phyloP scores from a whole-genome alignment of 176 grass and related monocot genomes.

The Thinopyrum elongatum region DNA sequence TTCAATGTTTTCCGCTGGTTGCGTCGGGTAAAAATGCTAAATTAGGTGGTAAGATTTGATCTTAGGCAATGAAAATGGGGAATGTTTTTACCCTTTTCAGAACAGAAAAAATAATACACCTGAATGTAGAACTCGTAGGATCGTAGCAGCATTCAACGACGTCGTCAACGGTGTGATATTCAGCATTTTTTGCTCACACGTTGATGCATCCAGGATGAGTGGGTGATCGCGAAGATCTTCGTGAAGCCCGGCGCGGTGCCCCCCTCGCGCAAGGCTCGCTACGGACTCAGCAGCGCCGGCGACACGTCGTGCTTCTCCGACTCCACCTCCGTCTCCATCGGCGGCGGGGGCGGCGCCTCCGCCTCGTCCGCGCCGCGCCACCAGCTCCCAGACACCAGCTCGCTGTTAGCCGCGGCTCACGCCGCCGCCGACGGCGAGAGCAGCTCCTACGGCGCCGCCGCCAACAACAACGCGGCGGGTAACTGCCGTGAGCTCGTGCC shows the following conservation, averaged over 20 bases:
- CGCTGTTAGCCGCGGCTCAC: constrained; percentile 4
- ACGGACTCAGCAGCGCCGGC: constrained; percentile 21
- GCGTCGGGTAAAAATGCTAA: not conserved
- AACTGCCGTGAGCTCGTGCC: constrained; percentile 87
- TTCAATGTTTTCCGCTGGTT: not conserved
- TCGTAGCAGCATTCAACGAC: not conserved
- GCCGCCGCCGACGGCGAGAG: constrained; percentile 13
- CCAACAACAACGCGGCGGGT: constrained; percentile 7
- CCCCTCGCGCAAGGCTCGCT: constrained; percentile 41
- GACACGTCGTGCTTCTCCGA: constrained; percentile 59
- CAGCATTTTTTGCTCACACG: not conserved
- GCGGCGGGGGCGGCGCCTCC: constrained; percentile 37
- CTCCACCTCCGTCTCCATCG: constrained; percentile 57
- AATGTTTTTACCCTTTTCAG: no score
- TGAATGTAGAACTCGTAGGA: no score
- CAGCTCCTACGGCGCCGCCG: constrained; percentile 36
- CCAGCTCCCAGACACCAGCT: constrained; percentile 30
- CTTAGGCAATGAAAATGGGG: not conserved
- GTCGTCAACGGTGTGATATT: not conserved
- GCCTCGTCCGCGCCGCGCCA: constrained; percentile 50
- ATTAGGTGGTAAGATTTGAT: not conserved
- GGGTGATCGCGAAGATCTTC: constrained; percentile 85
- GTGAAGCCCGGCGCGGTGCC: constrained; percentile 51
- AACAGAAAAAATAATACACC: not conserved
- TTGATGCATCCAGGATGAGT: constrained; percentile 62